Percentiles rank a stretch among this genome's conserved stretches.
phyloP scores from a whole-genome alignment of 371 early-diverging fungal genomes.

The Parasitella parasitica region DNA sequence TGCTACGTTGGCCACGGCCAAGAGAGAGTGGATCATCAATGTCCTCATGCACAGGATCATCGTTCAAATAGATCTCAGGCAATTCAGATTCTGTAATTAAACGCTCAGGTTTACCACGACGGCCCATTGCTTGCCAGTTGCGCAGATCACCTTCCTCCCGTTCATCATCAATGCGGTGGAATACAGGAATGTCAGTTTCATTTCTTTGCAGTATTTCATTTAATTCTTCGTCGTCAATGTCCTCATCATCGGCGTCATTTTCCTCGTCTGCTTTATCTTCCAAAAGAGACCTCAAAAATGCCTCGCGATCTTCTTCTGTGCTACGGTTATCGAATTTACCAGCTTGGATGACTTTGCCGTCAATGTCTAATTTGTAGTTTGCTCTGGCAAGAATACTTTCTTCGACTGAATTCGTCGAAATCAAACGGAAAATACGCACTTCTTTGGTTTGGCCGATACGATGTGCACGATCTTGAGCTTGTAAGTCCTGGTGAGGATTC shows the following conservation, averaged over 20 bases:
- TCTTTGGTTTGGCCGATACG: conserved; percentile 99
- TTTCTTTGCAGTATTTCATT: conserved; percentile 47
- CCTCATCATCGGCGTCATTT: conserved; percentile 64
- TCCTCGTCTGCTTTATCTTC: conserved; percentile 65
- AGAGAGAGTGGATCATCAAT: conserved; percentile 39
- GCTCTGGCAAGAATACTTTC: conserved; percentile 96
- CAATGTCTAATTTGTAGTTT: conserved; percentile 94
- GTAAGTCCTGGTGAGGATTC: conserved; percentile 99
- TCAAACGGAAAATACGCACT: conserved; percentile 96
- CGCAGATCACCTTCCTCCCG: conserved; percentile 37
- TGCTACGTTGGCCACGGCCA: conserved; percentile 70
- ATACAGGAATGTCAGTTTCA: conserved; percentile 36
- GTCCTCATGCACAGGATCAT: conserved; percentile 54
- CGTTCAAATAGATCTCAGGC: conserved; percentile 75
- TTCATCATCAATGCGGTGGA: conserved; percentile 46
- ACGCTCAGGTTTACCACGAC: conserved; percentile 62
- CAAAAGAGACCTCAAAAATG: conserved; percentile 77
- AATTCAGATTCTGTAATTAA: conserved; percentile 85
- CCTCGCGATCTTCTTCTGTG: conserved; percentile 91
- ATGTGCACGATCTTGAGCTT: conserved; percentile 99
- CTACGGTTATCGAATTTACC: conserved; percentile 98
- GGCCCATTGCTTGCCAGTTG: conserved; percentile 27
- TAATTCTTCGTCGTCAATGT: conserved; percentile 73
- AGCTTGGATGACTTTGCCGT: conserved; percentile 98
- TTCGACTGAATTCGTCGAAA: conserved; percentile 95